These are phyloP conservation scores for Peniophora sp. DNA, from an alignment of 1,284 basidiomycete genomes.

Conservation along the genomic window DNA sequence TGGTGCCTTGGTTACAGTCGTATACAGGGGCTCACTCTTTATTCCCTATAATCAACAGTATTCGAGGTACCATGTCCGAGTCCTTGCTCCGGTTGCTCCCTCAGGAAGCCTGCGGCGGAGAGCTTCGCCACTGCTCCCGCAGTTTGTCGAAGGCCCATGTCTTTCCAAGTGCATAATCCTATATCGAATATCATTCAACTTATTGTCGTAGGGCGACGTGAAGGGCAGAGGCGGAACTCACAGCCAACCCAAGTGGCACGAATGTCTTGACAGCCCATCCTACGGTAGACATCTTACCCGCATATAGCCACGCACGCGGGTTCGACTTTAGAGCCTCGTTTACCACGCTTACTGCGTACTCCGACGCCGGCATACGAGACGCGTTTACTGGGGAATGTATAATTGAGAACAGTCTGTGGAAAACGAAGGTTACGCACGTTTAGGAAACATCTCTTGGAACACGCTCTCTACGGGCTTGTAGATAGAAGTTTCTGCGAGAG, in stretches of 20 bases:
- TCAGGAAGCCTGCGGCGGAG: too few relatives aligned
- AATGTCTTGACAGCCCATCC: neutral
- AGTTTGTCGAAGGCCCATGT: too few relatives aligned
- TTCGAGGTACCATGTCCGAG: too few relatives aligned
- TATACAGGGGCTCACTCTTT: too few relatives aligned
- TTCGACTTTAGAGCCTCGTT: constrained; percentile 14
- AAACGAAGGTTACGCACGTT: neutral
- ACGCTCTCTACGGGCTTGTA: constrained; percentile 20
- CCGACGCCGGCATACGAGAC: constrained; percentile 12
- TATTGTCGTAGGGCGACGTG: too few relatives aligned
- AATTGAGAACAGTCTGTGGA: neutral
- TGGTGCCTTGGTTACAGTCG: too few relatives aligned
- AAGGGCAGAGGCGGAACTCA: too few relatives aligned
- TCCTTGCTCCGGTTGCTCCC: too few relatives aligned
- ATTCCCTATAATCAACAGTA: too few relatives aligned
- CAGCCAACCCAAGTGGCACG: neutral
- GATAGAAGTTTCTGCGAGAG: constrained; percentile 17
- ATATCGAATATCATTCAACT: too few relatives aligned
- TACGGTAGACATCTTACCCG: neutral
- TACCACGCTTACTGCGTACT: constrained; percentile 18
- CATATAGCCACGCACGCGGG: neutral
- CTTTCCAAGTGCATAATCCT: too few relatives aligned
- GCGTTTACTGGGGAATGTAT: neutral
- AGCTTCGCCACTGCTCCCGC: too few relatives aligned
- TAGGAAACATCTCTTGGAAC: neutral